Percentiles rank a stretch among this genome's conserved stretches.
Conservation (phyloP, 495 filamentous ascomycete species). For the Penicillium ochrochloron region DNA sequence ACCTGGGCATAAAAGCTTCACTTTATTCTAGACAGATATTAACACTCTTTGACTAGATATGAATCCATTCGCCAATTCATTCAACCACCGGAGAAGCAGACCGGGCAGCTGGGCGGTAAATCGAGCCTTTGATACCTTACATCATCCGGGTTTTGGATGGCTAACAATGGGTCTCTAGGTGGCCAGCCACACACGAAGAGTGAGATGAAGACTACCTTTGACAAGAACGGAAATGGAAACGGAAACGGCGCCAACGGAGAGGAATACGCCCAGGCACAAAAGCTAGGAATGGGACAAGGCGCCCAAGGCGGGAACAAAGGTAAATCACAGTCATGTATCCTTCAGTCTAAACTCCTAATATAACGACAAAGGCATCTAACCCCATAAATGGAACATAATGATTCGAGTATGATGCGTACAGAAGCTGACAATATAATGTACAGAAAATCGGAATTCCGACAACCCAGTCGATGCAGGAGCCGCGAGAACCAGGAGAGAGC, state of each 20-base stretch:
- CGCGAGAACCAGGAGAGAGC: constrained; percentile 54
- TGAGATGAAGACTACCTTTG: constrained; percentile 27
- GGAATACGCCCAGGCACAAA: constrained; percentile 37
- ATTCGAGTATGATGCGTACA: constrained; percentile 31
- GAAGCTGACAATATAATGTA: constrained; percentile 50
- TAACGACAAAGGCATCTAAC: constrained; percentile 31
- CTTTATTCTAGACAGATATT: background rate
- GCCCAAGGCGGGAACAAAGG: constrained; percentile 37
- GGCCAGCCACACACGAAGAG: constrained; percentile 39
- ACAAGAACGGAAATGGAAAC: background rate
- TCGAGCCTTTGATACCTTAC: background rate
- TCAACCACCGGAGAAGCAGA: constrained; percentile 54
- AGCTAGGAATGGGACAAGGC: constrained; percentile 33
- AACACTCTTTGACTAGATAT: constrained; percentile 50
- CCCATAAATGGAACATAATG: background rate
- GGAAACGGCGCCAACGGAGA: constrained; percentile 14
- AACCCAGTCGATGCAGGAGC: constrained; percentile 41
- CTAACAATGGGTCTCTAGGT: constrained; percentile 20
- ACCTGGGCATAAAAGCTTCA: background rate
- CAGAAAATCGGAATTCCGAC: constrained; percentile 45
- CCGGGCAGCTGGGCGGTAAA: constrained; percentile 64
- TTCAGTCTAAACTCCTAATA: constrained; percentile 42
- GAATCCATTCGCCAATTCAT: constrained; percentile 59
- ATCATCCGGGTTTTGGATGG: background rate
- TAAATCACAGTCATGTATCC: constrained; percentile 35